Conservation (phyloP, 345 rosid genomes). For the Reutealis trisperma region DNA sequence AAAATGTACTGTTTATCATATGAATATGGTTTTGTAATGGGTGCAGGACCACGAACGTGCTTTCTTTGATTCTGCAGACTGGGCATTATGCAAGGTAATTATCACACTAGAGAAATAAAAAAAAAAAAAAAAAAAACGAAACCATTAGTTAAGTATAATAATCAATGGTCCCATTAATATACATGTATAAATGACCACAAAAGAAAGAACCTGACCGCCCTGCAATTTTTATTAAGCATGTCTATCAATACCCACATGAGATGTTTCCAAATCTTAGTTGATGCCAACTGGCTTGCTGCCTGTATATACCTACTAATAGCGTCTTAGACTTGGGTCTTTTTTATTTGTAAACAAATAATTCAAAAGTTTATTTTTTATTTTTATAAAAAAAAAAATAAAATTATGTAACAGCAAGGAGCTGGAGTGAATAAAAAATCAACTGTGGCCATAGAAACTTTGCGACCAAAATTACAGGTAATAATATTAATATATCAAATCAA, state of each 20-base stretch:
- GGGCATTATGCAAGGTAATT: constrained; percentile 79
- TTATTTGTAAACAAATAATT: no score
- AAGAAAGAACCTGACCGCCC: no score
- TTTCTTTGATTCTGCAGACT: constrained; percentile 93
- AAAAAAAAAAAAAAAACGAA: not conserved
- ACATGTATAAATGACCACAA: not conserved
- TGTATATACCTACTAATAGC: no score
- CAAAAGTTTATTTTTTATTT: not conserved
- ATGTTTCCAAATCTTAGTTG: no score
- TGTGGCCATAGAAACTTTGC: constrained; percentile 56
- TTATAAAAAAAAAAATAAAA: no score
- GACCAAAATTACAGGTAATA: constrained; percentile 74
- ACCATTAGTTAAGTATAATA: not conserved
- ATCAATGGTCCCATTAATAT: not conserved
- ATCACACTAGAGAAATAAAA: not conserved
- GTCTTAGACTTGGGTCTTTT: no score
- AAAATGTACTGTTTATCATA: not conserved
- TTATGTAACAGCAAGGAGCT: constrained; percentile 67
- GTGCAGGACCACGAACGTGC: constrained; percentile 72
- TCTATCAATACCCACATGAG: not conserved
- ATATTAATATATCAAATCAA: not conserved
- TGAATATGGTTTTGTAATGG: not conserved
- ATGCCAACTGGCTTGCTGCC: not conserved
- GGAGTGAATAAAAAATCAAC: constrained; percentile 46
- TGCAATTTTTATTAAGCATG: no score